Percentiles rank a stretch among this genome's conserved stretches.
These are phyloP conservation scores for Oryza longistaminata DNA, from an alignment of 176 grass and related monocot species.

Conservation along the genomic window DNA sequence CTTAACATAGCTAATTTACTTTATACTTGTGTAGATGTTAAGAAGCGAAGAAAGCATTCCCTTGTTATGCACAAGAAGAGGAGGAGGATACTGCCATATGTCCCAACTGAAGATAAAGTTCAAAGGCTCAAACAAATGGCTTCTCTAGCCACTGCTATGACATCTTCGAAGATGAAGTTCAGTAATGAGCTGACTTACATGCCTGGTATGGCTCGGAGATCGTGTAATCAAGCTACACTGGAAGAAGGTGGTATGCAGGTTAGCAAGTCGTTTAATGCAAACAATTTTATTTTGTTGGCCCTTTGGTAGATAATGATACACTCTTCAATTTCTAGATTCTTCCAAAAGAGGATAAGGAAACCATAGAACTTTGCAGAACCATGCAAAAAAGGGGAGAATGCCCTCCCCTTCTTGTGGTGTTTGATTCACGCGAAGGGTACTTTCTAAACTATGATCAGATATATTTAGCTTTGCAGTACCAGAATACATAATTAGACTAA, in stretches of 20 bases:
- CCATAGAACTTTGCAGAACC: slow-evolving; percentile 64
- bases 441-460: slow-evolving; percentile 20
- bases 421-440: slow-evolving; percentile 76
- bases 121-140: slow-evolving; percentile 73
- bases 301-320: slow-evolving; percentile 8
- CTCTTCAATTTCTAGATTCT: slow-evolving; percentile 59
- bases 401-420: slow-evolving; percentile 82
- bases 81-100: slow-evolving; percentile 75
- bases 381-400: slow-evolving; percentile 84
- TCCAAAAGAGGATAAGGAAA: slow-evolving; percentile 75
- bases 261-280: slow-evolving; percentile 6
- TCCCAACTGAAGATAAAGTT: slow-evolving; percentile 56
- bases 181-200: slow-evolving; percentile 78
- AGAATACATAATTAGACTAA: not conserved
- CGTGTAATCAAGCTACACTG: slow-evolving; percentile 61
- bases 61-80: slow-evolving; percentile 81
- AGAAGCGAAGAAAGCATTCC: slow-evolving; percentile 60
- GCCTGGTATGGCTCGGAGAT: slow-evolving; percentile 58
- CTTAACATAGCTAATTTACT: slow-evolving; percentile 19
- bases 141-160: slow-evolving; percentile 82
- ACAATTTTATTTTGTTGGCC: not conserved
- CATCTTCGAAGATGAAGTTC: slow-evolving; percentile 62
- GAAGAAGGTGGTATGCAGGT: slow-evolving; percentile 95
- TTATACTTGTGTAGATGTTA: slow-evolving; percentile 48
- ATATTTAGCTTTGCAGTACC: slow-evolving; percentile 18